A percentile compares a stretch with the other conserved stretches of the same genome.
Evolutionary conservation across 257 asterid species (phyloP).

Genomic region (Solanum arcanum): DNA sequence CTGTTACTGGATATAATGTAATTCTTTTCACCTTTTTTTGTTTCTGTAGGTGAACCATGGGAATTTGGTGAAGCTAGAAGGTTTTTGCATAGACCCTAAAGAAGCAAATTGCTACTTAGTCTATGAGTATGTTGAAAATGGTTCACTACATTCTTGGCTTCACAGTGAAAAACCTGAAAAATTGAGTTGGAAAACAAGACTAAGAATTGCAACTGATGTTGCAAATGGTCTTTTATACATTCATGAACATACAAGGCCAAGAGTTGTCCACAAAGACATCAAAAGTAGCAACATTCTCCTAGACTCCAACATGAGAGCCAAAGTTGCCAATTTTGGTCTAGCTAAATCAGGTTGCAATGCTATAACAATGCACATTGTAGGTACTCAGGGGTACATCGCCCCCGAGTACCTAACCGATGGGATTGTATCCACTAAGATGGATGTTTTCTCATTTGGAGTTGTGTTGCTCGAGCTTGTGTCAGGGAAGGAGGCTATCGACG

Average conservation of each 20-base stretch:
- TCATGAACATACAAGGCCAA: conserved; percentile 92
- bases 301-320: conserved; percentile 85
- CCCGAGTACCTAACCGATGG: conserved; percentile 79
- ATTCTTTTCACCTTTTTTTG: background rate
- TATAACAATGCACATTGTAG: conserved; percentile 93
- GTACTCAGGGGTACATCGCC: conserved; percentile 88
- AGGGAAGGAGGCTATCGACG: conserved; percentile 56
- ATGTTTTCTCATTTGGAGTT: conserved; percentile 80
- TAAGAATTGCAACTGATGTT: conserved; percentile 62
- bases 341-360: conserved; percentile 93
- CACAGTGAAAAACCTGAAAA: conserved; percentile 34
- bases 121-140: conserved; percentile 72
- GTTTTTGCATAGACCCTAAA: conserved; percentile 81
- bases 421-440: conserved; percentile 76
- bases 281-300: conserved; percentile 85
- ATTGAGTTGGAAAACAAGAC: conserved; percentile 66
- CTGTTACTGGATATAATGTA: background rate
- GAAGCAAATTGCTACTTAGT: conserved; percentile 81
- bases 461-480: conserved; percentile 80
- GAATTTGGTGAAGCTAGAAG: conserved; percentile 84
- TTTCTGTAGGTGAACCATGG: conserved; percentile 89
- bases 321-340: conserved; percentile 84
- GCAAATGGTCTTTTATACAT: conserved; percentile 94
- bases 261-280: conserved; percentile 90
- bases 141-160: conserved; percentile 75